phyloP scores from a whole-genome alignment of 352 stramenopile species.

The Phytophthora hybrid region DNA sequence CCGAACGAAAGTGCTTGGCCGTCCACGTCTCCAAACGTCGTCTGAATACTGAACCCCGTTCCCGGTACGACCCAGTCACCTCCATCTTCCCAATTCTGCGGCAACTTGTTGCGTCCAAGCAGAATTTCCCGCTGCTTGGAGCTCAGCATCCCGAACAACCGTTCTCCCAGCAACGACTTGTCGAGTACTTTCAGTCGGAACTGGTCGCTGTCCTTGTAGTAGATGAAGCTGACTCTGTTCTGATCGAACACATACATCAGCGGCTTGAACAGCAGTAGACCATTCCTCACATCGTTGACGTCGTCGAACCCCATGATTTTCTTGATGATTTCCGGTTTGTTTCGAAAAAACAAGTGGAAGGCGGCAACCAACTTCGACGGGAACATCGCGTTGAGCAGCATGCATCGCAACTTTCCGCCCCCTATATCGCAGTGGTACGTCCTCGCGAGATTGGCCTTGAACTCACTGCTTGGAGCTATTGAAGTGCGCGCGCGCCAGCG shows the following conservation, averaged over 20 bases:
- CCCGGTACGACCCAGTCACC: background rate
- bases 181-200: constrained; percentile 26
- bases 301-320: constrained; percentile 16
- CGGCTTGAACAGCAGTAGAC: constrained; percentile 36
- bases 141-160: constrained; percentile 22
- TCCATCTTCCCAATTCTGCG: background rate
- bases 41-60: background rate
- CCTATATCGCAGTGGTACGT: constrained; percentile 28
- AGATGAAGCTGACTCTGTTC: constrained; percentile 33
- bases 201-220: constrained; percentile 15
- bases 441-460: constrained; percentile 11
- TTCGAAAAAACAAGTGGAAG: constrained; percentile 27
- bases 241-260: constrained; percentile 25
- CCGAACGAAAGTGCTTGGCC: background rate
- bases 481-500: too few relatives aligned
- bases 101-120: constrained; percentile 3
- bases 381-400: constrained; percentile 28
- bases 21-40: background rate
- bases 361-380: constrained; percentile 26
- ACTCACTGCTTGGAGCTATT: background rate
- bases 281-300: constrained; percentile 38
- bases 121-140: constrained; percentile 10
- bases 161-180: constrained; percentile 11
- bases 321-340: constrained; percentile 13
- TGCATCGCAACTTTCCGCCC: constrained; percentile 20